Evolutionary conservation across 192 early-diverging fungal species (phyloP).

Genomic region (Dissophora globulifera): DNA sequence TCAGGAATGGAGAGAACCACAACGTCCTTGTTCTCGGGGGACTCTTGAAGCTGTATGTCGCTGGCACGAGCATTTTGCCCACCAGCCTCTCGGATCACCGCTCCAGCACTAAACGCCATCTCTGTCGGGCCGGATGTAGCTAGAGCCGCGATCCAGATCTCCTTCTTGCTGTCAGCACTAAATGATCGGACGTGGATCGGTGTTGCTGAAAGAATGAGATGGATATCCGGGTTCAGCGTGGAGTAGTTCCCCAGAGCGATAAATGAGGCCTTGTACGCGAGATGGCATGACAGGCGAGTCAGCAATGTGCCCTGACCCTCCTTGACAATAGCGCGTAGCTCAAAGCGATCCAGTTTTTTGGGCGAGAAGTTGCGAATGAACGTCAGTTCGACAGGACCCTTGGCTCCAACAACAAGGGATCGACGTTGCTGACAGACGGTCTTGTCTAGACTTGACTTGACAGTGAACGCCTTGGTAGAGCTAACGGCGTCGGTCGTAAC

Average conservation of each 20-base stretch:
- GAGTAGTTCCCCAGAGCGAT: slow-evolving; percentile 72
- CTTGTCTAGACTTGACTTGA: slow-evolving; percentile 49
- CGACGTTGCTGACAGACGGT: slow-evolving; percentile 60
- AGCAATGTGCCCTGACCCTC: not conserved
- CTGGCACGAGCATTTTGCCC: slow-evolving; percentile 26
- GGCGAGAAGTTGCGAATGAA: slow-evolving; percentile 77
- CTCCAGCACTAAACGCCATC: slow-evolving; percentile 66
- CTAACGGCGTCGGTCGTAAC: slow-evolving; percentile 58
- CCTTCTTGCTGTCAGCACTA: slow-evolving; percentile 37
- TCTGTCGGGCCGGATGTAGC: slow-evolving; percentile 61
- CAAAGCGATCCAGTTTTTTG: slow-evolving; percentile 51
- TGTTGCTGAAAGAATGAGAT: slow-evolving; percentile 65
- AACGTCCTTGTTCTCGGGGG: slow-evolving; percentile 5
- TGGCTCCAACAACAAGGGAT: slow-evolving; percentile 10
- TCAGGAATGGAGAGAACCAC: slow-evolving; percentile 30
- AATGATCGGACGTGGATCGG: slow-evolving; percentile 64
- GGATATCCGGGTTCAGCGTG: slow-evolving; percentile 56
- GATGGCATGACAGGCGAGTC: slow-evolving; percentile 50
- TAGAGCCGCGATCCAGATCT: slow-evolving; percentile 73
- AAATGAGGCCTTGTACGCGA: slow-evolving; percentile 71
- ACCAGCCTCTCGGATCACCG: slow-evolving; percentile 53
- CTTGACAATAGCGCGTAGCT: slow-evolving; percentile 35
- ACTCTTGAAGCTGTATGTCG: slow-evolving; percentile 12
- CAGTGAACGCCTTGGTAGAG: slow-evolving; percentile 11
- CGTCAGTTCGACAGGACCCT: slow-evolving; percentile 54